Evolutionary conservation across 1,284 basidiomycete genomes (phyloP), one percentile per base, ranked within the genome.

Genomic region (Puccinia polysora): DNA sequence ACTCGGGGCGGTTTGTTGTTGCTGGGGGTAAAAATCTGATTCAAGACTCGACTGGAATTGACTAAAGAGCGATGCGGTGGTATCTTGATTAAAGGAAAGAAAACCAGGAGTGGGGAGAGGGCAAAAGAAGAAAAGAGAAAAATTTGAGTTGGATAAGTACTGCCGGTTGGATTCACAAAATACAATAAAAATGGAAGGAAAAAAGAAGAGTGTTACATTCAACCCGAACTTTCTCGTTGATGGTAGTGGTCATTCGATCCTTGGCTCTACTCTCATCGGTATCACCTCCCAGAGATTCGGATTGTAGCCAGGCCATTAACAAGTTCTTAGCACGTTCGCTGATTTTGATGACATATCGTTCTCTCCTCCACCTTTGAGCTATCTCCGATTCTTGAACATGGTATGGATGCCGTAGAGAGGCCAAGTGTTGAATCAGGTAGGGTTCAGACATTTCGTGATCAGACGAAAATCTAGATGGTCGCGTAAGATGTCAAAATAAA

Each of bases 301-400:
- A 91, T 20, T 90, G 96, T 68, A 99, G 82, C 96, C 96, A 99
- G 43, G 94, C 94, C 7, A 97, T 85, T 10, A 99, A 84, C 6
- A 99, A 85, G 47, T 89, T 86, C 79, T 97, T 95, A 0, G 93
- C 90, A 53, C 92, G 94, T 52, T 90, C 86, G 74, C 90, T 92
- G 86, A 98, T 90, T 45, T 88, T 86, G 73, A 97, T 84, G 38
- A 88, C 86, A 80, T 97, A 99, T 79, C 93, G 90, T 80, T 97
- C 92, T 65, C 87, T 86, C 38, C 91, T 84, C 80, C 96, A 94
- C 18, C 90, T 85, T 78, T 90, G 88, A 0, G 91, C 91, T 85
- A 87, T 75, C 88, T 88, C 78, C 50, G 75, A 76, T 73, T 79
- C 78, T 28, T 76, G 70, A 47, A 96, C 88, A 80, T 97, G 95